phyloP scores from a whole-genome alignment of 2,329 filamentous ascomycete genomes.

The Bipolaris gigantea region DNA sequence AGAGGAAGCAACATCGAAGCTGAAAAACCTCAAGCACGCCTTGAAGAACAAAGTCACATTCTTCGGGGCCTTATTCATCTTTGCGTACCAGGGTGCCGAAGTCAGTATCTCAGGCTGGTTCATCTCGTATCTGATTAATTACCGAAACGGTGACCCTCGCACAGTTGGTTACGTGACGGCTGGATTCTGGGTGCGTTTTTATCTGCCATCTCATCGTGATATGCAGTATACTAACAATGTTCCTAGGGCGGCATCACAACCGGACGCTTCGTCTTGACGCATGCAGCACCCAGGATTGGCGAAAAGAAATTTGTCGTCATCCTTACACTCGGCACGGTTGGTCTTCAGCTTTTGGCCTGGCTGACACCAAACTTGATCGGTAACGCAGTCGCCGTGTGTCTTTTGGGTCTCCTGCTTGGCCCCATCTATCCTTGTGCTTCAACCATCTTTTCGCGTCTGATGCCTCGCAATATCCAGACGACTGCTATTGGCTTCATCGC shows the following conservation, averaged over 20 bases:
- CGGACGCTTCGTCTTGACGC: conserved; percentile 71
- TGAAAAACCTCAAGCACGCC: conserved; percentile 54
- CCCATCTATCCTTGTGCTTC: conserved; percentile 77
- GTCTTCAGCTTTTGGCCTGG: conserved; percentile 79
- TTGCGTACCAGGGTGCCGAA: conserved; percentile 83
- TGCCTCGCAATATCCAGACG: conserved; percentile 63
- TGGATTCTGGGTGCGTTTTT: conserved; percentile 59
- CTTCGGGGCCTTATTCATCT: conserved; percentile 78
- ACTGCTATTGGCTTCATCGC: conserved; percentile 68
- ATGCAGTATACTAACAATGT: conserved; percentile 8
- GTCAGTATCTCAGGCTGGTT: conserved; percentile 86
- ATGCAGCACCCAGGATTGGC: conserved; percentile 67
- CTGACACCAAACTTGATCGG: conserved; percentile 68
- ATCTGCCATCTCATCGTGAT: not conserved
- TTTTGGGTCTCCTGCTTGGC: conserved; percentile 75
- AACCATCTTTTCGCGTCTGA: conserved; percentile 62
- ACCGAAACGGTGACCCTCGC: conserved; percentile 68
- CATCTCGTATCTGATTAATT: conserved; percentile 78
- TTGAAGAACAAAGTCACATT: conserved; percentile 63
- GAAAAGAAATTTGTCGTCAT: conserved; percentile 70
- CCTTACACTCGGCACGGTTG: conserved; percentile 62
- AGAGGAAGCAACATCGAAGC: conserved; percentile 48
- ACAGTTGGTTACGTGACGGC: conserved; percentile 79
- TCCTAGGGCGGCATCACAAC: conserved; percentile 72
- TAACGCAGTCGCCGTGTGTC: conserved; percentile 52